Evolutionary conservation across 768 basidiomycete genomes (phyloP).

Genomic region (Pleurotus platypus): DNA sequence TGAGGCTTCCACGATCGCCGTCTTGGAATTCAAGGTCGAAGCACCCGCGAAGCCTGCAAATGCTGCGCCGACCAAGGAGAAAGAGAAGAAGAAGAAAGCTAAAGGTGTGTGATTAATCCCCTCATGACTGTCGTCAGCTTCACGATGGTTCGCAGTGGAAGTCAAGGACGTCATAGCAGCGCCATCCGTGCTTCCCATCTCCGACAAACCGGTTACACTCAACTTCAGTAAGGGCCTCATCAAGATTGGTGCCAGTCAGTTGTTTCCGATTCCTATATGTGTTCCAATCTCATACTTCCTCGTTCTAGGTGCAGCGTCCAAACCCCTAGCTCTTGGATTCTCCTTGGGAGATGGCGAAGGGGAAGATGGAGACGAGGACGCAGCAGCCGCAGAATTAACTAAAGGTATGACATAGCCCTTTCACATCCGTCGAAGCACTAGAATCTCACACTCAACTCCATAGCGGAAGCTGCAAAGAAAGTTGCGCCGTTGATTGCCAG

Average conservation of each 20-base stretch:
- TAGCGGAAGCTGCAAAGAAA: constrained; percentile 55
- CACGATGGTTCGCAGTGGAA: no score
- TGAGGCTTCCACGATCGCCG: constrained; percentile 71
- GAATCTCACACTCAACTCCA: not conserved
- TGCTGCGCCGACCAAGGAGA: constrained; percentile 30
- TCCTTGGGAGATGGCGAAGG: constrained; percentile 50
- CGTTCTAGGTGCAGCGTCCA: constrained; percentile 17
- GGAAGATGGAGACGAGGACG: constrained; percentile 36
- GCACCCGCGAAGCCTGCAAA: constrained; percentile 36
- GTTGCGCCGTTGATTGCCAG: constrained; percentile 81
- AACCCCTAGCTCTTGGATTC: constrained; percentile 54
- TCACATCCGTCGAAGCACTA: not conserved
- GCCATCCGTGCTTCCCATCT: constrained; percentile 68
- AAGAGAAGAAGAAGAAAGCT: constrained; percentile 60
- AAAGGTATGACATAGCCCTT: constrained; percentile 39
- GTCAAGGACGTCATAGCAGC: constrained; percentile 31
- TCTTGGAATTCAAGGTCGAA: constrained; percentile 78
- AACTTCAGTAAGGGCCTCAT: constrained; percentile 59
- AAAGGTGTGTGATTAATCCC: constrained; percentile 37
- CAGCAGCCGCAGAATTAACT: constrained; percentile 27
- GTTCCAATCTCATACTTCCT: no score
- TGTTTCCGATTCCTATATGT: not conserved
- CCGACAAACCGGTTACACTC: constrained; percentile 78
- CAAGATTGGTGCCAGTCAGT: constrained; percentile 27
- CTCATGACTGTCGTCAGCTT: no score